Percentiles rank a stretch among this genome's conserved stretches.
These are phyloP conservation scores for Fusarium nematophilum DNA, from an alignment of 2,329 filamentous ascomycete species.

Conservation along the genomic window DNA sequence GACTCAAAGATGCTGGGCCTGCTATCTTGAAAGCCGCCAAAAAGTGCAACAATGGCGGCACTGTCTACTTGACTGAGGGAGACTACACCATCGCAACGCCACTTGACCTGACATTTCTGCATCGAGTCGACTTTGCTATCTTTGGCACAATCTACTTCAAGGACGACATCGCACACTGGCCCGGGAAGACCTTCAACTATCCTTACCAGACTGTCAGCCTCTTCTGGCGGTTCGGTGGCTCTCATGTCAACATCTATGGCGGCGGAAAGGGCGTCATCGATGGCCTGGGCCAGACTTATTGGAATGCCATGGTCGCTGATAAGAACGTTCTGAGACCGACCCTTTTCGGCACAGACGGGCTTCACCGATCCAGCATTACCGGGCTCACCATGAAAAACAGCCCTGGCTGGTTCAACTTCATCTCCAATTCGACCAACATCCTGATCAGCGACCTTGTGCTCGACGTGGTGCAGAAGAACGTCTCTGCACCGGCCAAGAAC, in stretches of 20 bases:
- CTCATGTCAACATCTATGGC: conserved; percentile 70
- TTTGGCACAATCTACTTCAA: conserved; percentile 69
- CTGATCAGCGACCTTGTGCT: conserved; percentile 67
- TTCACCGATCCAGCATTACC: conserved; percentile 67
- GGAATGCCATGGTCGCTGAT: conserved; percentile 61
- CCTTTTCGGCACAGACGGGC: conserved; percentile 70
- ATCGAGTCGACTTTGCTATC: conserved; percentile 70
- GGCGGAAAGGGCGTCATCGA: conserved; percentile 59
- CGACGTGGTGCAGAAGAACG: conserved; percentile 65
- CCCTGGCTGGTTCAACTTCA: conserved; percentile 58
- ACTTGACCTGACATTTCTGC: conserved; percentile 71
- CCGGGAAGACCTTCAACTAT: conserved; percentile 69
- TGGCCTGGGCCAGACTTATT: conserved; percentile 75
- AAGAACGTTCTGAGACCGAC: conserved; percentile 68
- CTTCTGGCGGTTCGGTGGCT: conserved; percentile 42
- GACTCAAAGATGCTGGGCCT: conserved; percentile 21
- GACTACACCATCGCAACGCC: conserved; percentile 72
- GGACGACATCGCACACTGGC: conserved; percentile 75
- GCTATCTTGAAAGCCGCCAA: conserved; percentile 15
- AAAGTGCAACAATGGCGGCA: conserved; percentile 70
- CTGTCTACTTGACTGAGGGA: conserved; percentile 64
- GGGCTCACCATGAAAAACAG: conserved; percentile 61
- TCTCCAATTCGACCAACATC: conserved; percentile 73
- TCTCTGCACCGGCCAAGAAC: conserved; percentile 61
- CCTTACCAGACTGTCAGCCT: conserved; percentile 70